These are phyloP conservation scores for Boletus sp. DNA, from an alignment of 768 basidiomycete genomes.

Conservation along the genomic window DNA sequence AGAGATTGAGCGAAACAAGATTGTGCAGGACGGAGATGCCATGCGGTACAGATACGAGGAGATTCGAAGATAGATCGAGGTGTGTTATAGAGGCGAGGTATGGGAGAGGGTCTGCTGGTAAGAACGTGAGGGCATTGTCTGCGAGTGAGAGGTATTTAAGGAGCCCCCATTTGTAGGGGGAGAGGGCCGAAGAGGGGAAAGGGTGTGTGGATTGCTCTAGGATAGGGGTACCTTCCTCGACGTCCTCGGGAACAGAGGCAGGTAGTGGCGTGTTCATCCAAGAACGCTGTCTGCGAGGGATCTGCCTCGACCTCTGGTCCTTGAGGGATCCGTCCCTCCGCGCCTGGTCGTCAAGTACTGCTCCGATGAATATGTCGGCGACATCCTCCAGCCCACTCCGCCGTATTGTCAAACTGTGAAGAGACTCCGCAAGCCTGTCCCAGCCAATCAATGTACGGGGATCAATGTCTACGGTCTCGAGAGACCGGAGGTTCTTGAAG, in stretches of 20 bases:
- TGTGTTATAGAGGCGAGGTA: slow-evolving; percentile 74
- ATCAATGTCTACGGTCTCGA: slow-evolving; percentile 80
- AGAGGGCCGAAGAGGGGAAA: slow-evolving; percentile 41
- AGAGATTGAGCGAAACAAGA: slow-evolving; percentile 89
- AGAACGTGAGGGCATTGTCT: slow-evolving; percentile 79
- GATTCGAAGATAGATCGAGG: slow-evolving; percentile 88
- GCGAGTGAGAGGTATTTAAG: slow-evolving; percentile 74
- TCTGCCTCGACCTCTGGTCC: slow-evolving; percentile 45
- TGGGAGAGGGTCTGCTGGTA: slow-evolving; percentile 65
- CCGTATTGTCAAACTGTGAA: slow-evolving; percentile 72
- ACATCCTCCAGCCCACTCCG: slow-evolving; percentile 83
- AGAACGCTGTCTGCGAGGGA: slow-evolving; percentile 45
- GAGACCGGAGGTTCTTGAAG: slow-evolving; percentile 80
- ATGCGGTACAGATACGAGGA: slow-evolving; percentile 83
- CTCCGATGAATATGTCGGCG: slow-evolving; percentile 69
- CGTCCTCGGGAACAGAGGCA: slow-evolving; percentile 55
- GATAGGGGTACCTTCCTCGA: slow-evolving; percentile 24
- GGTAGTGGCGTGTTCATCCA: slow-evolving; percentile 53
- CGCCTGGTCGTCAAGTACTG: slow-evolving; percentile 74
- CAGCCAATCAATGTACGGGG: slow-evolving; percentile 81
- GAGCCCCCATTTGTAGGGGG: slow-evolving; percentile 68
- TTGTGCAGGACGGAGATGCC: slow-evolving; percentile 73
- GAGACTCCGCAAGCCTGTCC: slow-evolving; percentile 70
- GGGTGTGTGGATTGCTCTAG: slow-evolving; percentile 20
- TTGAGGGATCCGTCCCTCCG: slow-evolving; percentile 56